Base-by-base conservation (phyloP, 225 moss, liverwort and hornwort genomes). In the Sphagnum tenellum region DNA sequence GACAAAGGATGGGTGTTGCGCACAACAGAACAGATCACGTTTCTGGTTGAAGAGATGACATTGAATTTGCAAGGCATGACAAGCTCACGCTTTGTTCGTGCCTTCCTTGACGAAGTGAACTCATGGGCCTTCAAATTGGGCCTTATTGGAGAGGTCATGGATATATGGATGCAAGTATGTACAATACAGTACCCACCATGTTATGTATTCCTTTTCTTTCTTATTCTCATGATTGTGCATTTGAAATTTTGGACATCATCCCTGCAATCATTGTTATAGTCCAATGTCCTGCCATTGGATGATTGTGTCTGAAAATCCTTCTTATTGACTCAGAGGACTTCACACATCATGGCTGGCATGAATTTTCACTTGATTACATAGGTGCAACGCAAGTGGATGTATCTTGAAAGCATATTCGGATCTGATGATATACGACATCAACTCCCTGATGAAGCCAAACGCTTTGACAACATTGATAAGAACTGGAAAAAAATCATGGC, bases 341-440 rank as follows among this genome's bases (percentile, higher is more conserved):
- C 29, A 29, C 29, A 29, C 29, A 29, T 29, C 29, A 29, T 29
- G 29, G 29, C 29, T 29, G 29, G 29, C 29, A 29, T 50, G 9
- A 6, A 44, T 52, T 61, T 62, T 56, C 9, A 50, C 5, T 9
- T 69, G 49, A n/a, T 60, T 49, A 29, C 46, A 52, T 56, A 94
- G 90, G 84, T 94, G 6, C 93, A 94, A 85, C 78, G 84, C 7
- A 94, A 90, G 59, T 94, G 93, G 93, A 85, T 85, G 78, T 94
- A 94, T 45, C 86, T 94, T 46, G 90, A 94, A 73, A 94, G 79
- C 11, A 94, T 94, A 67, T 94, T 94, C 57, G 88, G 86, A 29
- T 88, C 88, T 5, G 86, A 94, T 71, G 90, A 94, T 50, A 90
- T 94, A 61, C 76, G 85, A 57, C 94, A 90, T 71, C 90, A 94